A percentile compares a stretch with the other conserved stretches of the same genome.
phyloP scores from a whole-genome alignment of 2,329 filamentous ascomycete genomes.

The Colletotrichum chlorophyti region DNA sequence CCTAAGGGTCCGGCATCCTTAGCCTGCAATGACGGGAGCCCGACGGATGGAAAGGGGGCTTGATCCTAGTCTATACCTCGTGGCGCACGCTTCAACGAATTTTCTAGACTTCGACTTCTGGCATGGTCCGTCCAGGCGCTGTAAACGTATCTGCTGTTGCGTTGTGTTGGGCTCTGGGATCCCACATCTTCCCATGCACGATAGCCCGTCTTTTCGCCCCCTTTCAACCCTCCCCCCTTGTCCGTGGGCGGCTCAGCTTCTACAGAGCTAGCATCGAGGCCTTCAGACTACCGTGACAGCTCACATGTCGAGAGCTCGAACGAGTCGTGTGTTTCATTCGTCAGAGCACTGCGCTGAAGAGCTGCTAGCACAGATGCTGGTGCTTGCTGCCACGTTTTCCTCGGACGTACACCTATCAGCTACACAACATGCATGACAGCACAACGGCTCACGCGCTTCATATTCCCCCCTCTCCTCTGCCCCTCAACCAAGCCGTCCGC shows the following conservation, averaged over 20 bases:
- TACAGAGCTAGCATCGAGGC: background rate
- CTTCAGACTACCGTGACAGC: background rate
- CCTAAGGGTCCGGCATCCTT: too few relatives aligned
- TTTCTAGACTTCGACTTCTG: background rate
- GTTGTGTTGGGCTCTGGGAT: constrained; percentile 1
- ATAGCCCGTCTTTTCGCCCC: background rate
- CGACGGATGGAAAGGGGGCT: background rate
- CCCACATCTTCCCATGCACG: constrained; percentile 12
- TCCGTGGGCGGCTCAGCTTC: background rate
- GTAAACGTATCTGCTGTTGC: constrained; percentile 2
- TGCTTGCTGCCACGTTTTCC: background rate
- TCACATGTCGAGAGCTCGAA: constrained; percentile 10
- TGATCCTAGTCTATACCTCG: constrained; percentile 12
- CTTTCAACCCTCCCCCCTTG: constrained; percentile 10
- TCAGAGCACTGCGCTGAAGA: too few relatives aligned
- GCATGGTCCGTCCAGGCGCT: too few relatives aligned
- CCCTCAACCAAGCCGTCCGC: background rate
- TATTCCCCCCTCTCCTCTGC: background rate
- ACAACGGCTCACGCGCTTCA: background rate
- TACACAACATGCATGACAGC: background rate
- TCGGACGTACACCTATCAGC: background rate
- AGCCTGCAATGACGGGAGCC: too few relatives aligned
- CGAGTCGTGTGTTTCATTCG: background rate
- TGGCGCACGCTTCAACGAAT: constrained; percentile 2
- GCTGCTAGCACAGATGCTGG: background rate